phyloP scores from a whole-genome alignment of 169 alveolate genomes.

The Haemoproteus tartakovskyi region DNA sequence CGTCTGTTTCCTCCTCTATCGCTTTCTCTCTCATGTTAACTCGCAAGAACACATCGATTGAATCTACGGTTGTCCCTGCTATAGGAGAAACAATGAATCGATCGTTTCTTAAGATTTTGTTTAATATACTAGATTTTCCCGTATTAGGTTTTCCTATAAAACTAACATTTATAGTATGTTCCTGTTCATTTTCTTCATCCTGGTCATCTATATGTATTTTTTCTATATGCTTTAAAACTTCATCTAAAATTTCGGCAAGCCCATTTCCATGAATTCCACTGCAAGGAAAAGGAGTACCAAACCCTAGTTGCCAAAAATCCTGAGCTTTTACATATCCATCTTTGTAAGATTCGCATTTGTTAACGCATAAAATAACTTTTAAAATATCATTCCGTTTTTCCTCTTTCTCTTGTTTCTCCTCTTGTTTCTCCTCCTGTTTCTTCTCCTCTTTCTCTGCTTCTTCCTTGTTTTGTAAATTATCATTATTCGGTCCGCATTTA shows the following conservation, averaged over 20 bases:
- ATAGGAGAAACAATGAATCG: slow-evolving; percentile 79
- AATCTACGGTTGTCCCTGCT: slow-evolving; percentile 79
- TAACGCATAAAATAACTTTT: slow-evolving; percentile 70
- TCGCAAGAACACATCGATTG: slow-evolving; percentile 71
- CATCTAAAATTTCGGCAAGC: slow-evolving; percentile 72
- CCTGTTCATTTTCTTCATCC: slow-evolving; percentile 57
- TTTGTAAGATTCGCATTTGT: slow-evolving; percentile 77
- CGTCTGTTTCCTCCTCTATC: no score
- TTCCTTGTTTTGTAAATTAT: no score
- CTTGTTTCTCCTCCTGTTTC: background rate
- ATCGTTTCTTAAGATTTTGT: slow-evolving; percentile 65
- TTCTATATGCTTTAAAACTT: slow-evolving; percentile 55
- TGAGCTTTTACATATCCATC: slow-evolving; percentile 75
- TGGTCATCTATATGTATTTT: slow-evolving; percentile 34
- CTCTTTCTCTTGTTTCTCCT: background rate
- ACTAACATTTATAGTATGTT: slow-evolving; percentile 4
- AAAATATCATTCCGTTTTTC: background rate
- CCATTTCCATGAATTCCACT: slow-evolving; percentile 81
- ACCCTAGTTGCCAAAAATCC: slow-evolving; percentile 78
- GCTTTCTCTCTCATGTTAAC: no score
- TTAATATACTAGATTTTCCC: slow-evolving; percentile 75
- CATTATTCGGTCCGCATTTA: no score
- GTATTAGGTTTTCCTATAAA: slow-evolving; percentile 72
- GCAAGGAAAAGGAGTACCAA: slow-evolving; percentile 76
- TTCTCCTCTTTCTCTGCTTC: background rate